These are phyloP conservation scores for Xylaria acuta DNA, from an alignment of 495 filamentous ascomycete species.

Conservation along the genomic window DNA sequence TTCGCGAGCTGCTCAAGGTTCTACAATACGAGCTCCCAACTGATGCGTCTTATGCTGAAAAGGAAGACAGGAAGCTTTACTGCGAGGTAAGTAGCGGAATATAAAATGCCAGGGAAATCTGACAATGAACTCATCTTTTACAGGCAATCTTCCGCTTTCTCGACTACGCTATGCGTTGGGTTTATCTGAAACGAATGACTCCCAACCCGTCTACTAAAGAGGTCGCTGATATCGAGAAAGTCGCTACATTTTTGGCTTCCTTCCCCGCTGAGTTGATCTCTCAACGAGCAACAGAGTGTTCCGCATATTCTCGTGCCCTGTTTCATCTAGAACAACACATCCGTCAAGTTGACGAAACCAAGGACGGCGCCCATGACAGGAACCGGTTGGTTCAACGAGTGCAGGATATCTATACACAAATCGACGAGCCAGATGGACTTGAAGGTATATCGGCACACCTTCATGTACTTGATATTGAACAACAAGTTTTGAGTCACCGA, in stretches of 20 bases:
- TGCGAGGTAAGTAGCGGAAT: slow-evolving; percentile 69
- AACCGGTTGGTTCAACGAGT: slow-evolving; percentile 72
- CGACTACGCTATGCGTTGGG: slow-evolving; percentile 89
- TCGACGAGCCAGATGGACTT: slow-evolving; percentile 96
- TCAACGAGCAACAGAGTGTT: slow-evolving; percentile 84
- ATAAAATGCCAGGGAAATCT: not conserved
- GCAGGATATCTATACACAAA: slow-evolving; percentile 93
- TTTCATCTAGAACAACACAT: slow-evolving; percentile 96
- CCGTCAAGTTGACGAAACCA: slow-evolving; percentile 50
- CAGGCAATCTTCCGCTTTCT: slow-evolving; percentile 89
- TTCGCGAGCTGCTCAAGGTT: slow-evolving; percentile 73
- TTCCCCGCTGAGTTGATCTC: slow-evolving; percentile 89
- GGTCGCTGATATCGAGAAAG: slow-evolving; percentile 43
- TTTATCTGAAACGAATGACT: slow-evolving; percentile 72
- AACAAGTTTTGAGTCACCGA: slow-evolving; percentile 88
- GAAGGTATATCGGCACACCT: slow-evolving; percentile 90
- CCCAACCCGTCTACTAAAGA: slow-evolving; percentile 43
- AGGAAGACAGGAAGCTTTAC: slow-evolving; percentile 76
- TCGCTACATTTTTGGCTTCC: slow-evolving; percentile 56
- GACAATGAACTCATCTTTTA: not conserved
- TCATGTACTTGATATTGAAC: slow-evolving; percentile 80
- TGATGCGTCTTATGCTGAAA: slow-evolving; percentile 58
- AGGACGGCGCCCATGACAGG: slow-evolving; percentile 48
- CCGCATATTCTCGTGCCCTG: slow-evolving; percentile 87
- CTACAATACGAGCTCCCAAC: slow-evolving; percentile 65